Conservation (phyloP, 306 rosid genomes). For the Trifolium fragiferum region DNA sequence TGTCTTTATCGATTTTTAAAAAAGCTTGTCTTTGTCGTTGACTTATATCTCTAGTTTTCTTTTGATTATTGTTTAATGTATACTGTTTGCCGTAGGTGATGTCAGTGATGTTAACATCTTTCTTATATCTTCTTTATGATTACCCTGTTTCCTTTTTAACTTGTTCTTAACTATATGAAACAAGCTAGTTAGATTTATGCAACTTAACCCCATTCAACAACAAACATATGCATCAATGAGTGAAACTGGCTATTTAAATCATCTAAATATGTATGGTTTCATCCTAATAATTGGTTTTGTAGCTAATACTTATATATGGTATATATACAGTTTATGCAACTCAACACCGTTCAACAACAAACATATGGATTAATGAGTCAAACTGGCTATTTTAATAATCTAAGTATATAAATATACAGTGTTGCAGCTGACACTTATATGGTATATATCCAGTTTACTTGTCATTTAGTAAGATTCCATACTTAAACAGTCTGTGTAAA, state of each 20-base stretch:
- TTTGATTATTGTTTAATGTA: background rate
- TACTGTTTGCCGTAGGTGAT: conserved; percentile 22
- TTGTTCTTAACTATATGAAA: conserved; percentile 12
- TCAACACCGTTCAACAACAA: conserved; percentile 14
- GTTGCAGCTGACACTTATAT: conserved; percentile 13
- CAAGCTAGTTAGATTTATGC: conserved; percentile 12
- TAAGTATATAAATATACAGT: conserved; percentile 4
- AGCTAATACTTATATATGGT: no score
- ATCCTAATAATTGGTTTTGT: no score
- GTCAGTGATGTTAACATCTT: conserved; percentile 11
- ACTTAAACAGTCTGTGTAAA: background rate
- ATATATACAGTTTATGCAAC: background rate
- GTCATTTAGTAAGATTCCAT: conserved; percentile 23
- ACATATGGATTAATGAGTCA: conserved; percentile 2
- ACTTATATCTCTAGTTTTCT: background rate
- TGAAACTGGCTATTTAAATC: background rate
- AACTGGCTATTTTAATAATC: conserved; percentile 4
- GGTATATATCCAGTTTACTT: conserved; percentile 21
- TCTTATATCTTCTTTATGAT: conserved; percentile 27
- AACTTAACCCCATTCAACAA: conserved; percentile 11
- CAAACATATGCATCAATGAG: conserved; percentile 14
- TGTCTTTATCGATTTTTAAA: conserved; percentile 6
- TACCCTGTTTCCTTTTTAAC: conserved; percentile 13
- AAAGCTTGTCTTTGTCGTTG: conserved; percentile 18
- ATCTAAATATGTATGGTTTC: no score